Percentiles rank a stretch among this genome's conserved stretches.
Evolutionary conservation across 495 filamentous ascomycete species (phyloP).

Genomic region (Thermochaetoides thermophila): DNA sequence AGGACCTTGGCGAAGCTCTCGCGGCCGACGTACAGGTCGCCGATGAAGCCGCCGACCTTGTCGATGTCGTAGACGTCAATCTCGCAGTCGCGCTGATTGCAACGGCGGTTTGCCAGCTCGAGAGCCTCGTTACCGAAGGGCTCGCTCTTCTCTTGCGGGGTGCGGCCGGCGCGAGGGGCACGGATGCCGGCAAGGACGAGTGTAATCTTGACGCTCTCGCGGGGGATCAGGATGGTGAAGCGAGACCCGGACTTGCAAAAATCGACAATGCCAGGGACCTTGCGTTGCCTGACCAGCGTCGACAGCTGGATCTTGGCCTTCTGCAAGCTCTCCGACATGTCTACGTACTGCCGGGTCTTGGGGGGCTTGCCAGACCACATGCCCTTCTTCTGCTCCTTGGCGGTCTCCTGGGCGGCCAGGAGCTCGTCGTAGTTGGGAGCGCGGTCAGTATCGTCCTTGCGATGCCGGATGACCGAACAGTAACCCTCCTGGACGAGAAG

Average conservation of each 20-base stretch:
- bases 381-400: constrained; percentile 69
- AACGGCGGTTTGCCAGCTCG: constrained; percentile 72
- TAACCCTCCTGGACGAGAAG: constrained; percentile 81
- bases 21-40: constrained; percentile 81
- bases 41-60: constrained; percentile 95
- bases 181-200: constrained; percentile 90
- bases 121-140: constrained; percentile 92
- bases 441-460: constrained; percentile 81
- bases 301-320: constrained; percentile 90
- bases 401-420: constrained; percentile 72
- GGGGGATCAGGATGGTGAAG: constrained; percentile 83
- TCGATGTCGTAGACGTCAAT: constrained; percentile 91
- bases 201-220: constrained; percentile 87
- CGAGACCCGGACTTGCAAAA: constrained; percentile 93
- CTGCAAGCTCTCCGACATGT: constrained; percentile 82
- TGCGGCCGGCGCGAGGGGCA: constrained; percentile 79
- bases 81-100: constrained; percentile 91
- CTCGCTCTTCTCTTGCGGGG: constrained; percentile 66
- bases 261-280: constrained; percentile 88
- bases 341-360: constrained; percentile 62
- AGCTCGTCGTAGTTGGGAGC: constrained; percentile 90
- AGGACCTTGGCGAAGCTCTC: constrained; percentile 93
- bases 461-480: constrained; percentile 83
- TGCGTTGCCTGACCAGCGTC: constrained; percentile 73
- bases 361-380: constrained; percentile 85